These are phyloP conservation scores for Huntiella abstrusa DNA, from an alignment of 2,329 filamentous ascomycete genomes.

Conservation along the genomic window DNA sequence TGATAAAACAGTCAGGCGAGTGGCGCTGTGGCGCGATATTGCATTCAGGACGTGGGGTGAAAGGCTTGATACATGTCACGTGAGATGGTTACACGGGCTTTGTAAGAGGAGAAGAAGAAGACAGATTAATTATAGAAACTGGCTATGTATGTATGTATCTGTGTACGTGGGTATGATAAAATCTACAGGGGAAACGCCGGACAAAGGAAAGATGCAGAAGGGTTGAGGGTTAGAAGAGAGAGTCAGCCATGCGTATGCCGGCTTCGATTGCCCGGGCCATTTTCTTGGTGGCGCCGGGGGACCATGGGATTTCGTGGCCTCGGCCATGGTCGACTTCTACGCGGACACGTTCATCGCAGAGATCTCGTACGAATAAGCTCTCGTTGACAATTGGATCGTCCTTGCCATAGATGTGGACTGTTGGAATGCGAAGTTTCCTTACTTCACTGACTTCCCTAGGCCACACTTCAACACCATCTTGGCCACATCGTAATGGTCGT, in stretches of 20 bases:
- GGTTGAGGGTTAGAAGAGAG: too few relatives aligned
- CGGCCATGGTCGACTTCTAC: background rate
- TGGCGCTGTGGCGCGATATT: too few relatives aligned
- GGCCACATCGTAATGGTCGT: background rate
- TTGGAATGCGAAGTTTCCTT: conserved; percentile 4
- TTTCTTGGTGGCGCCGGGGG: background rate
- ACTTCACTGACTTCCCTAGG: too few relatives aligned
- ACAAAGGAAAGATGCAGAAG: too few relatives aligned
- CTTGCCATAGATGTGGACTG: conserved; percentile 4
- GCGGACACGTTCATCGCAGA: background rate
- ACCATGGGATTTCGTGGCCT: conserved; percentile 4
- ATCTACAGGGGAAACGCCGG: too few relatives aligned
- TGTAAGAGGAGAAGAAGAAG: background rate
- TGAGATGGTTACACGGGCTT: background rate
- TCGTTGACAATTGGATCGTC: background rate
- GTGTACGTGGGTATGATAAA: too few relatives aligned
- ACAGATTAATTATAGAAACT: too few relatives aligned
- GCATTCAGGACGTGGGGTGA: background rate
- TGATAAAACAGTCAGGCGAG: too few relatives aligned
- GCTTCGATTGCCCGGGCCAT: conserved; percentile 1
- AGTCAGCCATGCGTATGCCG: background rate
- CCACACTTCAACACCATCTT: background rate
- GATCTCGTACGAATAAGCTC: background rate
- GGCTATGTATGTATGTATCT: too few relatives aligned
- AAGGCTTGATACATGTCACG: background rate